Evolutionary conservation across 352 stramenopile species (phyloP), one percentile per base, ranked within the genome.

Genomic region (Phytophthora foliorum): DNA sequence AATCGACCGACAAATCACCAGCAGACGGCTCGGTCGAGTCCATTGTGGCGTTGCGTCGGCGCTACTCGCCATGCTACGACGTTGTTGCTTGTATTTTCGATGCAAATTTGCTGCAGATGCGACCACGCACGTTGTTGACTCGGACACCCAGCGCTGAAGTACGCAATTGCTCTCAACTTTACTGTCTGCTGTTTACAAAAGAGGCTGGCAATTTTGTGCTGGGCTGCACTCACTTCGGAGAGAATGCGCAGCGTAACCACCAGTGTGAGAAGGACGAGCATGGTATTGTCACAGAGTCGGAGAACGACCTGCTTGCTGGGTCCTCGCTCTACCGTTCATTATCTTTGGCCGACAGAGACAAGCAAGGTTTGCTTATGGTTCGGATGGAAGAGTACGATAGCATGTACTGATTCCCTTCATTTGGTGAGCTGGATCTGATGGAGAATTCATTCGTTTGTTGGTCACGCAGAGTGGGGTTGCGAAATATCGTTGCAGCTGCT

Each of bases 101-200:
- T 24, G 39, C 56, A n/a, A 27, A 66, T 16, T 17, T 36, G 16
- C 60, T 36, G 4, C 46, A 70, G 21, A 70, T 74, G 53, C 52
- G 24, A 25, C 25, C 60, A 13, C 67, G 78, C 74, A 54, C 48
- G 53, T 62, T 48, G 11, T 53, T 68, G 6, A 22, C 60, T 52
- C 53, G 48, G 19, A 34, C 54, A 10, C 69, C 67, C 25, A 45
- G 42, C 24, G 72, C 57, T 38, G 58, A 72, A 11, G 57, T 81
- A 11, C 60, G 70, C n/a, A 81, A 67, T 32, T 88, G 80, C 51
- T 86, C 82, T 34, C 67, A 59, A 6, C 67, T 90, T 2, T 82
- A 89, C 36, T 86, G 80, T 56, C 21, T 87, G 24, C 44, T 90
- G 17, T 77, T 82, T 5, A 71, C 71, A 3, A 81, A 80, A 46